Base-by-base conservation (phyloP, 176 grass and related monocot species). In the Eleusine indica region DNA sequence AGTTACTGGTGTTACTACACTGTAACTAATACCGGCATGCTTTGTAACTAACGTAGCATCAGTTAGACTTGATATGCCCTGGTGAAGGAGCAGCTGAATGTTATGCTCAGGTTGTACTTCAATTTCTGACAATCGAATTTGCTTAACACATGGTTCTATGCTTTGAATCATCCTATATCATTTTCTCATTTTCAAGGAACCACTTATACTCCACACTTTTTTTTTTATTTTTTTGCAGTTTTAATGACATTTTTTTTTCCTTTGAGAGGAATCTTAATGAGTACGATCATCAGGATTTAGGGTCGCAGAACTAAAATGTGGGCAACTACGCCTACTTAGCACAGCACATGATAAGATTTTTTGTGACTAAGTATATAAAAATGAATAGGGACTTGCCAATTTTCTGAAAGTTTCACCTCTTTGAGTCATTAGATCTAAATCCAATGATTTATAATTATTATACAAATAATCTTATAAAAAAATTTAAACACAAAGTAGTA, bases 1-100 rank as follows among this genome's bases (percentile, higher is more conserved):
- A 70, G 66, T 82, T 82, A 6, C 47, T 82, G 47, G 48, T 79
- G 57, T 72, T 58, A 25, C 9, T 22, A 9, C 57, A 22, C 66
- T 75, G 66, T 81, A 58, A 73, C 43, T 70, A 39, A 66, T 38
- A 17, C 54, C 35, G 18, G 35, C 68, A 68, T 82, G 48, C 32
- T 62, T 82, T 78, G 48, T 9, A 74, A 86, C 75, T 79, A 73
- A 70, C 74, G 14, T 86, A 82, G 74, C 67, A 18, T 70, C 56
- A 29, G 16, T 18, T 86, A 52, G 60, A 39, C 78, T 48, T 28
- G 25, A 40, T 66, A 65, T 73, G 32, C 14, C 30, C 77, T 76
- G 73, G 22, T 65, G 65, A 35, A 73, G 49, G 66, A 42, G 32
- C 22, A 72, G 30, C 13, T 89, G 35, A 58, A 77, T 82, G 16